Base-by-base conservation (phyloP, 2,329 filamentous ascomycete species). In the Exutisphaerella laricina region DNA sequence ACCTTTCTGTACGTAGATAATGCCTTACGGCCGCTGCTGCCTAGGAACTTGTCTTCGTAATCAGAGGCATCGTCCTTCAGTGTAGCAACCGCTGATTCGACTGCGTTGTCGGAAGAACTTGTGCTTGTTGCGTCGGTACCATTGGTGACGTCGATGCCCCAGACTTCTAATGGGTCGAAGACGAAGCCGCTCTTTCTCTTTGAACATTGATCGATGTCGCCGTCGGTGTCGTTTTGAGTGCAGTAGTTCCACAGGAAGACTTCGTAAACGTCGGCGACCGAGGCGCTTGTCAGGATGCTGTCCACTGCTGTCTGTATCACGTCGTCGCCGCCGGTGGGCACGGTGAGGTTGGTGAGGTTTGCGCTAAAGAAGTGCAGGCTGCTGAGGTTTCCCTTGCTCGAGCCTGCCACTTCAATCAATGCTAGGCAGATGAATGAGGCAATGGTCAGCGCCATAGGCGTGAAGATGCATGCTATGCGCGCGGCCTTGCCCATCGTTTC, bases 201-300 rank as follows among this genome's bases (percentile, higher is more conserved):
- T 40, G 80, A 82, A 77, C 90, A 97, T 55, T 75, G 67, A 31
- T 66, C 68, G 53, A 75, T 65, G 12, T 66, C 64, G 53, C 71
- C 73, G 21, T 54, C 48, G 43, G 62, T 59, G 36, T 62, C 71
- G 53, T 75, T 74, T 53, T 72, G 65, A 38, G 74, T 67, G 77
- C 92, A 97, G 76, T 88, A 95, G 62, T 84, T 85, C 85, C 87
- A 94, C 26, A 97, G 74, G 60, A 78, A 79, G 61, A 97, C 74
- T 48, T 85, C 77, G 76, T 96, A 97, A 59, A 80, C 74, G 61
- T 90, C 80, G 58, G 75, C 78, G 46, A 95, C 75, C 41, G 77
- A 52, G 40, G 58, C 58, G 31, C 63, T 55, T 4, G 60, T 54
- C 25, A 64, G 57, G 30, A 62, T 59, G 38, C 61, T 56, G 8